These are phyloP conservation scores for Sophora flavescens DNA, from an alignment of 306 rosid species.

Conservation along the genomic window DNA sequence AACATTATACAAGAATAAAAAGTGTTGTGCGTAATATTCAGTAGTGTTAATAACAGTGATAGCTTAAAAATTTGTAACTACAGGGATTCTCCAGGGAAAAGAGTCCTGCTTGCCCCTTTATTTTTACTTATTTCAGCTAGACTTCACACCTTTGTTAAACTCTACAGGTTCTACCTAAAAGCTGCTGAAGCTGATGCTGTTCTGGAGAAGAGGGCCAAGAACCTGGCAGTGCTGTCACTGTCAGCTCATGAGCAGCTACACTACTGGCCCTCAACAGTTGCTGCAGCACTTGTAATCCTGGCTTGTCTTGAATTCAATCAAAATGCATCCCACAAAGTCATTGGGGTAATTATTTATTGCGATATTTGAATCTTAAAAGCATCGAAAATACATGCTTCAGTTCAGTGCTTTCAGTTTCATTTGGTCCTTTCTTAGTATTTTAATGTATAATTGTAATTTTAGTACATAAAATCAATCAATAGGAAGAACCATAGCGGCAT, in stretches of 20 bases:
- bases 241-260: conserved; percentile 66
- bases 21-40: too few relatives aligned
- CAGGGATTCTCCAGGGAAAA: background rate
- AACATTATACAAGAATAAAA: too few relatives aligned
- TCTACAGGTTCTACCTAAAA: conserved; percentile 82
- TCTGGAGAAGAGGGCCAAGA: conserved; percentile 76
- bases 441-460: conserved; percentile 7
- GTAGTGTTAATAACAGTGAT: too few relatives aligned
- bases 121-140: conserved; percentile 11
- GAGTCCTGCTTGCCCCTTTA: background rate
- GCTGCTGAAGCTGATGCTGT: conserved; percentile 73
- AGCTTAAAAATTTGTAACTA: conserved; percentile 2
- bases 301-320: conserved; percentile 69
- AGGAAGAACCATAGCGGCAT: background rate
- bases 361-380: conserved; percentile 13
- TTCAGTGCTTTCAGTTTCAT: conserved; percentile 11
- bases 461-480: background rate
- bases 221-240: conserved; percentile 71
- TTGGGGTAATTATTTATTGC: conserved; percentile 60
- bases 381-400: background rate
- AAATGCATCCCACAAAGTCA: conserved; percentile 62
- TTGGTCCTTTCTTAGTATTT: conserved; percentile 9
- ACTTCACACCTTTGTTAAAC: conserved; percentile 17
- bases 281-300: conserved; percentile 88
- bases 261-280: conserved; percentile 92